A percentile compares a stretch with the other conserved stretches of the same genome.
Conservation (phyloP, 2,329 filamentous ascomycete genomes). For the Arthroderma sp. region DNA sequence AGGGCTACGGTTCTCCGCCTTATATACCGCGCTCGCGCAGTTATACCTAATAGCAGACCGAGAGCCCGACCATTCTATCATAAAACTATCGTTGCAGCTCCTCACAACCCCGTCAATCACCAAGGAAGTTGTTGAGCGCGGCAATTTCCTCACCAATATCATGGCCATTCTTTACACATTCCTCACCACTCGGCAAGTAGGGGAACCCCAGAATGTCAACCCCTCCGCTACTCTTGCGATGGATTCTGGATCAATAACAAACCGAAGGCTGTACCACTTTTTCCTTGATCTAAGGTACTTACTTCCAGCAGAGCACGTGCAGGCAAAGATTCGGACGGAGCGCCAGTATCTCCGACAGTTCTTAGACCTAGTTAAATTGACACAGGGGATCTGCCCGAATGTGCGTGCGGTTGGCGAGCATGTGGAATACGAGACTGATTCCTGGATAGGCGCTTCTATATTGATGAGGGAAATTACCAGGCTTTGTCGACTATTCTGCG, state of each 20-base stretch:
- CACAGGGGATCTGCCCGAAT: conserved; percentile 95
- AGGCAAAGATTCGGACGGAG: conserved; percentile 69
- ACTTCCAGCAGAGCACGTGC: conserved; percentile 76
- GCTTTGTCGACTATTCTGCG: conserved; percentile 74
- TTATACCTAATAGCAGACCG: conserved; percentile 90
- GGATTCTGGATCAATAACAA: conserved; percentile 87
- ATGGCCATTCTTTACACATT: conserved; percentile 97
- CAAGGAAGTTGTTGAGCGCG: conserved; percentile 82
- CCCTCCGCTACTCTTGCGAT: conserved; percentile 79
- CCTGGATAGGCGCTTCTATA: conserved; percentile 91
- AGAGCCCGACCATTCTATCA: conserved; percentile 95
- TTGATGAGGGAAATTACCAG: conserved; percentile 92
- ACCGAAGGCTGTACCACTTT: conserved; percentile 93
- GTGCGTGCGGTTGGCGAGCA: conserved; percentile 84
- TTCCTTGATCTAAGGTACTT: conserved; percentile 90
- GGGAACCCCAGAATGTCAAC: conserved; percentile 79
- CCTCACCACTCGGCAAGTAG: conserved; percentile 87
- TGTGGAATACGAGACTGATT: conserved; percentile 94
- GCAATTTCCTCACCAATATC: conserved; percentile 89
- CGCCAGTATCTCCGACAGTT: conserved; percentile 86
- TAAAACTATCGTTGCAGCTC: conserved; percentile 94
- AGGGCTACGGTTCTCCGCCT: conserved; percentile 80
- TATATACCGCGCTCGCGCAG: conserved; percentile 88
- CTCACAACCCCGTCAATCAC: conserved; percentile 94
- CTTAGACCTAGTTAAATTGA: conserved; percentile 84